A percentile compares a stretch with the other conserved stretches of the same genome.
Evolutionary conservation across 1,284 basidiomycete genomes (phyloP).

Genomic region (Anthracocystis panici-leucophaei): DNA sequence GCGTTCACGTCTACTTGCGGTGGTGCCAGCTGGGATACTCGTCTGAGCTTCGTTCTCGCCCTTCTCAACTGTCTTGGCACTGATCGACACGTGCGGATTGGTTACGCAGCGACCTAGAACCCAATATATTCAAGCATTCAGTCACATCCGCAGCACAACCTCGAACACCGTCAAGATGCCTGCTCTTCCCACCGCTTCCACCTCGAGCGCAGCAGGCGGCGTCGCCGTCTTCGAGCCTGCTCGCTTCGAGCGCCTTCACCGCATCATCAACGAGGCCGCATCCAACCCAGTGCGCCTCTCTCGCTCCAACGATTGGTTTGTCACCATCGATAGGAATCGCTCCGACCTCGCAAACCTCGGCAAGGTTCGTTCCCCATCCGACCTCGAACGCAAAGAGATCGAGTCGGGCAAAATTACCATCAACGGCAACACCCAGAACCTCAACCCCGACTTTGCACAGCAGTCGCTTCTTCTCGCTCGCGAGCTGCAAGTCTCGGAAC

Average conservation of each 20-base stretch:
- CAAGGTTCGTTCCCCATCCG: constrained; percentile 50
- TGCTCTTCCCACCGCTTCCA: constrained; percentile 27
- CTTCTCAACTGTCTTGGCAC: not conserved
- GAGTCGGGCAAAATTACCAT: constrained; percentile 63
- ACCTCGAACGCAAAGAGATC: constrained; percentile 65
- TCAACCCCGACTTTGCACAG: constrained; percentile 67
- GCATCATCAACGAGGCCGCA: constrained; percentile 54
- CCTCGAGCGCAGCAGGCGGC: constrained; percentile 26
- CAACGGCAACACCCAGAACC: constrained; percentile 53
- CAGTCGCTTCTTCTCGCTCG: constrained; percentile 62
- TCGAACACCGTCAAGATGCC: constrained; percentile 12
- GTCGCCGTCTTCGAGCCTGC: constrained; percentile 58
- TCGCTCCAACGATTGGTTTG: constrained; percentile 63
- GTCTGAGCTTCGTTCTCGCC: constrained; percentile 6
- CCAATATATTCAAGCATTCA: not conserved
- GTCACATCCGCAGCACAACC: not conserved
- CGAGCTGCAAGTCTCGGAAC: constrained; percentile 62
- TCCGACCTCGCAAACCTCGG: constrained; percentile 62
- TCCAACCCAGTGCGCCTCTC: constrained; percentile 49
- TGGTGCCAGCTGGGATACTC: constrained; percentile 19
- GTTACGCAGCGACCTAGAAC: not conserved
- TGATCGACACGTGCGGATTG: not conserved
- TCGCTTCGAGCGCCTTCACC: constrained; percentile 63
- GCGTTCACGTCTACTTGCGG: not conserved
- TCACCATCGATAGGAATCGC: constrained; percentile 61